Evolutionary conservation across 169 alveolate genomes (phyloP).

Genomic region (Cardiosporidium cionae): DNA sequence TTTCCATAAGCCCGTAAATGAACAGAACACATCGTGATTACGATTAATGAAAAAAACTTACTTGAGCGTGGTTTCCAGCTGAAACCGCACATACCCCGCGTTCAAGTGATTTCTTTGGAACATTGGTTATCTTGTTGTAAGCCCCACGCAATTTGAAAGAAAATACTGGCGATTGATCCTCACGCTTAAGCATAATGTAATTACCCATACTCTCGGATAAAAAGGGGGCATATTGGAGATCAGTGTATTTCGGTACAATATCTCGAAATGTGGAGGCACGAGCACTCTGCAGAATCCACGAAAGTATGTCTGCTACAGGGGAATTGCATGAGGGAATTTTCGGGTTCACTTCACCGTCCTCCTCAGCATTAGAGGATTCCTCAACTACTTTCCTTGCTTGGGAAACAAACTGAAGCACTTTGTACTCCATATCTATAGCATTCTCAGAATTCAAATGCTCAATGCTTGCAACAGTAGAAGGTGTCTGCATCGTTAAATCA

Average conservation of each 20-base stretch:
- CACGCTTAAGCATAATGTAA: conserved; percentile 19
- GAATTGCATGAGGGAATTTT: neutral
- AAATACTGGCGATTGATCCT: conserved; percentile 33
- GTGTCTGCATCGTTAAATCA: too few species aligned
- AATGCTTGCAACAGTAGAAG: too few species aligned
- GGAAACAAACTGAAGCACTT: too few species aligned
- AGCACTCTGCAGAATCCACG: neutral
- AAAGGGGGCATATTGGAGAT: neutral
- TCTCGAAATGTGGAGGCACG: neutral
- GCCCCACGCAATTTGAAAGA: conserved; percentile 51
- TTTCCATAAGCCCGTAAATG: too few species aligned
- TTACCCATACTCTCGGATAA: neutral
- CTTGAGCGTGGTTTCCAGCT: conserved; percentile 58
- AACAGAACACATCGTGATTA: too few species aligned
- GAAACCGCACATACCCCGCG: conserved; percentile 32
- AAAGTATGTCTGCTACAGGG: neutral
- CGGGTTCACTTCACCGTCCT: too few species aligned
- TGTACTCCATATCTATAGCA: too few species aligned
- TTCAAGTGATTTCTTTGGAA: conserved; percentile 21
- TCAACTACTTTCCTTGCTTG: too few species aligned
- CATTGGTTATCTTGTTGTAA: conserved; percentile 25
- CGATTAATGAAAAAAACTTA: neutral
- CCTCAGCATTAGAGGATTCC: too few species aligned
- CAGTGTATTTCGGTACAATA: neutral
- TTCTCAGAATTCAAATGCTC: too few species aligned